Evolutionary conservation across 176 grass and related monocot genomes (phyloP).

Genomic region (Zoysia japonica): DNA sequence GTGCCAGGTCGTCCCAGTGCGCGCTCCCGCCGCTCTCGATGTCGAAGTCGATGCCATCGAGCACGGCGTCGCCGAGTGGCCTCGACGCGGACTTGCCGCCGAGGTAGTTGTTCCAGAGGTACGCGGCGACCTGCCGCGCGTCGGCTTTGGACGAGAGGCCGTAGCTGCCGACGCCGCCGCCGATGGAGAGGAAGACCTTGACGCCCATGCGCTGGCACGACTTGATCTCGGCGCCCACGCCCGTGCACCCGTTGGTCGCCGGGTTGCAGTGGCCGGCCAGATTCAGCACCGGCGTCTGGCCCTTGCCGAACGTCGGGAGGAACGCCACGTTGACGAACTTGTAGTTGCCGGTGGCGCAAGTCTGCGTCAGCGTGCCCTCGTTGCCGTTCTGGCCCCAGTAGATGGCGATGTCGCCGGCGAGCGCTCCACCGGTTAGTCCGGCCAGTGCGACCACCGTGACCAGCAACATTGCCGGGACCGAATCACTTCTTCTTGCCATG

Average conservation of each 20-base stretch:
- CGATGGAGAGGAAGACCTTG: constrained; percentile 79
- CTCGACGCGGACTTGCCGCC: constrained; percentile 41
- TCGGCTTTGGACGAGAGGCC: constrained; percentile 48
- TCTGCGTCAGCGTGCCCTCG: constrained; percentile 53
- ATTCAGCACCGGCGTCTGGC: constrained; percentile 69
- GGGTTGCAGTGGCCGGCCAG: constrained; percentile 81
- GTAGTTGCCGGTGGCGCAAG: constrained; percentile 60
- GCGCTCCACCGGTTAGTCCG: constrained; percentile 12
- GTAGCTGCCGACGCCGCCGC: constrained; percentile 63
- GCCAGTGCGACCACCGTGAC: neutral
- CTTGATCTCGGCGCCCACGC: constrained; percentile 47
- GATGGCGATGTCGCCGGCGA: constrained; percentile 58
- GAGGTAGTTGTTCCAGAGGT: constrained; percentile 79
- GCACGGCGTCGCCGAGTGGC: constrained; percentile 64
- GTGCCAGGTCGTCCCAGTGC: constrained; percentile 70
- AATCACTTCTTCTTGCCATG: neutral
- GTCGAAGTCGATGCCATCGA: constrained; percentile 84
- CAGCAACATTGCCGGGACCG: constrained; percentile 5
- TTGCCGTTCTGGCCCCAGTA: constrained; percentile 79
- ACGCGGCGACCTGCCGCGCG: constrained; percentile 45
- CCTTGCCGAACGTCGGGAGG: constrained; percentile 72
- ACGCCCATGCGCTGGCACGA: constrained; percentile 63
- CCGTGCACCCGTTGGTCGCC: constrained; percentile 54
- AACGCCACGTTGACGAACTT: constrained; percentile 63
- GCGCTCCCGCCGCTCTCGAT: constrained; percentile 62